These are phyloP conservation scores for Yamadazyma trypodendri DNA, from an alignment of 1,139 yeast genomes.

Conservation along the genomic window DNA sequence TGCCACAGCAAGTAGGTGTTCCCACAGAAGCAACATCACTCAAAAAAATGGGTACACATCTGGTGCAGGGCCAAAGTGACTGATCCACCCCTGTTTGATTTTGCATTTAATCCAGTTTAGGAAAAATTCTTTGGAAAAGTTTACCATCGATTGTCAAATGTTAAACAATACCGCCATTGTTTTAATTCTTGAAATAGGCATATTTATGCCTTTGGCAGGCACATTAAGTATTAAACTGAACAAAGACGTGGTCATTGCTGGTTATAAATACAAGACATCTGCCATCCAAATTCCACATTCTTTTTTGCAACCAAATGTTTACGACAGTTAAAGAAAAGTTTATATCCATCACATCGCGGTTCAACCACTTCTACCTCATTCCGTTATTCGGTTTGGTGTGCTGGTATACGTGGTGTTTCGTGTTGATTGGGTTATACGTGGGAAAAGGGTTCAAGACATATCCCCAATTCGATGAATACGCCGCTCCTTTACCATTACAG, in stretches of 20 bases:
- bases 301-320: conserved; percentile 9
- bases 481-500: conserved; percentile 24
- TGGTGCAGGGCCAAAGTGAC: no score
- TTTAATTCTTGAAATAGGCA: not conserved
- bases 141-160: not conserved
- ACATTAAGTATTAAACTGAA: not conserved
- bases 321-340: conserved; percentile 12
- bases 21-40: no score
- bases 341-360: conserved; percentile 20
- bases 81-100: no score
- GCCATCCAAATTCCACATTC: not conserved
- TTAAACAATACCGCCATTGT: conserved; percentile 1
- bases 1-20: no score
- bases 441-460: conserved; percentile 21
- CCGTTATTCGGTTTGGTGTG: conserved; percentile 29
- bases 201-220: not conserved
- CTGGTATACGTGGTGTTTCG: conserved; percentile 27
- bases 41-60: no score
- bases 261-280: not conserved
- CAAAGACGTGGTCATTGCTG: not conserved
- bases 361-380: conserved; percentile 27
- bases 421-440: conserved; percentile 25
- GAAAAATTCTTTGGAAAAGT: not conserved
- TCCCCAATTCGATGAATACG: conserved; percentile 21
- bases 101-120: not conserved